Evolutionary conservation across 2,329 filamentous ascomycete genomes (phyloP), one percentile per base, ranked within the genome.

Genomic region (Stagonosporopsis chrysanthemi): DNA sequence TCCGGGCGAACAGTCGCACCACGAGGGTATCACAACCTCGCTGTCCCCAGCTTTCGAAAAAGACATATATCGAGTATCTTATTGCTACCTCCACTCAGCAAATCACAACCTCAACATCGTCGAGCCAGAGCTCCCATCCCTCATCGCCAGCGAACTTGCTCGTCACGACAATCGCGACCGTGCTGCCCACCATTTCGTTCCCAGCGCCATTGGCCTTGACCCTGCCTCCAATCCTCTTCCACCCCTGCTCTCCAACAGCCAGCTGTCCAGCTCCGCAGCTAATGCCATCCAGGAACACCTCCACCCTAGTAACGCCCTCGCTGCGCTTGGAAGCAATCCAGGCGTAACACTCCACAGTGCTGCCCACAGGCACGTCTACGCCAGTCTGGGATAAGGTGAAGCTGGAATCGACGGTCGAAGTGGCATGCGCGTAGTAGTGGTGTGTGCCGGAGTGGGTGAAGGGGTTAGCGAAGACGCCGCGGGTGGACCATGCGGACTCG

Each of bases 61-160:
- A 12, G 22, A 15, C 12, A 2, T 22, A 9, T 38, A 4, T 4
- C 31, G 6, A 33, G 31, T 14, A 33, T 33, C 12, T 15, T 33
- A 19, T 6, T 33, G 31, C 31, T 15, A 33, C 31, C 5, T 33
- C 15, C 31, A 7, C 19, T 49, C 31, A 56, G 31, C 52, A 56
- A 7, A 40, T 31, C 39, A 41, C 26, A 22, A 52, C 35, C 6
- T 41, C 53, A 7, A 56, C 38, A 19, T 51, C 41, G 28, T 51
- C 53, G 12, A 56, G 14, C 23, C 36, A 51, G 11, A 56, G 28
- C 23, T 57, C 48, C 54, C 54, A 57, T 11, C 53, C 47, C 14
- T 51, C 53, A 23, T 46, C 42, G 4, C 53, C 53, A n/a, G 36
- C 48, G 8, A 41, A 14, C 42, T 48, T 17, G n/a, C 54, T 43